A percentile compares a stretch with the other conserved stretches of the same genome.
These are phyloP conservation scores for Ganoderma multipileum DNA, from an alignment of 1,284 basidiomycete species.

Conservation along the genomic window DNA sequence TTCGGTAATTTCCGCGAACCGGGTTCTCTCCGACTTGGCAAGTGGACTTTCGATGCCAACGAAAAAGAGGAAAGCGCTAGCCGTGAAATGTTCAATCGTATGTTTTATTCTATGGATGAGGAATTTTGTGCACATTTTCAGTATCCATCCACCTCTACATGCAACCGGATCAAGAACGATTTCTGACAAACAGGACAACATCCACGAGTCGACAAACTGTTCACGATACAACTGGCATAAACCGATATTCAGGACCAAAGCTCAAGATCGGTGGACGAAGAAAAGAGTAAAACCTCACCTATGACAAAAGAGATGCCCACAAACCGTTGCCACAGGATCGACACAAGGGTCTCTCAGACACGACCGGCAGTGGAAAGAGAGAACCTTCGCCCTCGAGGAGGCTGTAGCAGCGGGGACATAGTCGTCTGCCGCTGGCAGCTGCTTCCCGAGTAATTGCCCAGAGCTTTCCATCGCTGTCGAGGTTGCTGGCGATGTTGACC, in stretches of 20 bases:
- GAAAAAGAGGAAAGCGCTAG: no score
- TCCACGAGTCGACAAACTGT: not conserved
- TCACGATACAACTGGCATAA: slow-evolving; percentile 3
- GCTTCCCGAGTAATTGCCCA: not conserved
- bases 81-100: no score
- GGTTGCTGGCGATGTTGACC: not conserved
- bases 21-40: no score
- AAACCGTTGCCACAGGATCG: slow-evolving; percentile 24
- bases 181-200: slow-evolving; percentile 7
- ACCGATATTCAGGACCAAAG: not conserved
- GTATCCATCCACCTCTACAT: not conserved
- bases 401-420: not conserved
- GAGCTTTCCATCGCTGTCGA: not conserved
- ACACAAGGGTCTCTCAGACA: slow-evolving; percentile 19
- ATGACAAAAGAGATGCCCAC: slow-evolving; percentile 13
- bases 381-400: not conserved
- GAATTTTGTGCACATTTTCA: not conserved
- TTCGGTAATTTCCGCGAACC: no score
- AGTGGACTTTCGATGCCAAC: no score
- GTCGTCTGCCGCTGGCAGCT: not conserved
- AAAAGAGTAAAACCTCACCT: not conserved
- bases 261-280: not conserved
- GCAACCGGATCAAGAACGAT: slow-evolving; percentile 2
- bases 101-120: no score
- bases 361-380: slow-evolving; percentile 22